Base-by-base conservation (phyloP, 306 rosid species). In the Fragaria vesca region DNA sequence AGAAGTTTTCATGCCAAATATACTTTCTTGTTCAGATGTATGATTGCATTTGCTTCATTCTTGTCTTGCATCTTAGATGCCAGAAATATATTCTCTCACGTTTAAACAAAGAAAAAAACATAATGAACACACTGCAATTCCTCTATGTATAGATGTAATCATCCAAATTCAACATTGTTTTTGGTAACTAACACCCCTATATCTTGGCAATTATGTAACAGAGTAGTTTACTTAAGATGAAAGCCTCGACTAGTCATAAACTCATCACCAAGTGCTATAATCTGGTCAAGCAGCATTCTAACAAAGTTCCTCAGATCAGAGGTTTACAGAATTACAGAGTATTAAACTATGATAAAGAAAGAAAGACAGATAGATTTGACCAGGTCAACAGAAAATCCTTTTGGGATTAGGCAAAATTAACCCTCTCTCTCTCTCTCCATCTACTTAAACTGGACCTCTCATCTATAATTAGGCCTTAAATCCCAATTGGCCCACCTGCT, bases 381-480 rank as follows among this genome's bases (percentile, higher is more conserved):
- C 74, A 20, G 74, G 79, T 54, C 75, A 77, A 43, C 73, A 52
- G 42, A 50, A 26, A 71, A 15, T 40, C 12, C 4, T 0, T 60
- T 47, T 8, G 66, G 28, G 21, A 60, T 7, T 40, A 40, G 43
- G 43, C 43, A 40, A 40, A 40, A 40, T 40, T 40, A 40, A 40
- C 43, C 43, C 9, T 40, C 43, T 43, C 11, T 40, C 9, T 45
- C 24, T 67, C 9, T 45, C 24, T 67, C 24, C 45, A 76, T 50
- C 80, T 72, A 13, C 67, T 24, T 61, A 76, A 48, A 47, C 77
- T 63, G 63, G 77, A 73, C 76, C 74, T 63, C 70, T 32, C 65
- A 74, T 87, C 86, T 68, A 68, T 54, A 77, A 67, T 77, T 50
- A 76, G 74, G 65, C 52, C 50, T 16, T 26, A 74, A 74, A 42